These are phyloP conservation scores for Neospermospora avenae DNA, from an alignment of 2,329 filamentous ascomycete genomes.

Conservation along the genomic window DNA sequence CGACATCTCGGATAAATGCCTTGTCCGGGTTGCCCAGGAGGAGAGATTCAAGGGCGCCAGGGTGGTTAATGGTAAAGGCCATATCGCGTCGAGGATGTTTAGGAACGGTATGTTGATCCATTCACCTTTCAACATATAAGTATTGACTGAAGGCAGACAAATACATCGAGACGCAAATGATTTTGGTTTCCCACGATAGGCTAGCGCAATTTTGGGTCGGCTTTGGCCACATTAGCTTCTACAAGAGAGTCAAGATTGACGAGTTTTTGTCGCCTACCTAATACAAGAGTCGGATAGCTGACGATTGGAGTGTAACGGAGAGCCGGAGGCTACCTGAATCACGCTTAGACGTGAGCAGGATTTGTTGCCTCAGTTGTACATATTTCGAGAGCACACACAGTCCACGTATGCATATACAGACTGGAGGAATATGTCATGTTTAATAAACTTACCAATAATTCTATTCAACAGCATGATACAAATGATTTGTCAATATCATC, in stretches of 20 bases:
- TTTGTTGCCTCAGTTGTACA: no score
- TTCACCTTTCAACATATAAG: background rate
- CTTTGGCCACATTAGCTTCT: slow-evolving; percentile 59
- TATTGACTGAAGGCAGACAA: slow-evolving; percentile 51
- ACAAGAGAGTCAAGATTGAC: slow-evolving; percentile 58
- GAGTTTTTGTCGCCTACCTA: slow-evolving; percentile 37
- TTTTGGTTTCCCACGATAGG: slow-evolving; percentile 72
- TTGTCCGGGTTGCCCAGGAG: slow-evolving; percentile 62
- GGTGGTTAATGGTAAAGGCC: slow-evolving; percentile 70
- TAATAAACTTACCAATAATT: no score
- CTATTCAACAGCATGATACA: no score
- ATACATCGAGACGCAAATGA: slow-evolving; percentile 72
- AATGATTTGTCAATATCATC: no score
- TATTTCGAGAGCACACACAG: no score
- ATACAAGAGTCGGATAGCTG: no score
- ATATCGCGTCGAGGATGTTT: slow-evolving; percentile 74
- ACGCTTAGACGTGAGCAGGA: no score
- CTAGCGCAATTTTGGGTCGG: slow-evolving; percentile 80
- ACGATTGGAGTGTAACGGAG: no score
- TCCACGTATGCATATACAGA: no score
- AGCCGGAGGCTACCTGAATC: no score
- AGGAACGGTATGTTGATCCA: slow-evolving; percentile 57
- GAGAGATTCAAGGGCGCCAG: slow-evolving; percentile 69
- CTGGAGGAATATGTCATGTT: no score
- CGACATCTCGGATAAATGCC: slow-evolving; percentile 67